These are phyloP conservation scores for Microascus cirrosus DNA, from an alignment of 2,329 filamentous ascomycete genomes.

Conservation along the genomic window DNA sequence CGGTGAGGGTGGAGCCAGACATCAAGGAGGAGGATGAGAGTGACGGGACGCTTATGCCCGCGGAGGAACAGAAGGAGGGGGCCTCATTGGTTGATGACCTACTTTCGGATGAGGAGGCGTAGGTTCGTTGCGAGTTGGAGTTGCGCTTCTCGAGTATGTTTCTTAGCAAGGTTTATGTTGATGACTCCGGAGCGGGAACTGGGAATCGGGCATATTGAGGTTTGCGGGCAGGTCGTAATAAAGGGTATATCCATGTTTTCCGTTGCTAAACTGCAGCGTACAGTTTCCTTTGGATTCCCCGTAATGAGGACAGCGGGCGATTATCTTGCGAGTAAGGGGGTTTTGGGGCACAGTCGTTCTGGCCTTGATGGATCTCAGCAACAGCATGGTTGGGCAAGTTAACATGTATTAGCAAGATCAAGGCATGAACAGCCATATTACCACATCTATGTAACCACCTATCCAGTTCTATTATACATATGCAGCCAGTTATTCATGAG, in stretches of 20 bases:
- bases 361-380: no score
- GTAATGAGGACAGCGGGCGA: no score
- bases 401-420: no score
- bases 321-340: no score
- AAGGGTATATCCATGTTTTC: neutral
- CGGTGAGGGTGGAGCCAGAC: conserved; percentile 12
- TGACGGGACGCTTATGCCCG: conserved; percentile 16
- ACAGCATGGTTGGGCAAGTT: no score
- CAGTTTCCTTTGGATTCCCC: neutral
- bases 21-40: conserved; percentile 31
- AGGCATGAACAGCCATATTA: no score
- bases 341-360: no score
- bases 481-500: no score
- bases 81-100: conserved; percentile 27
- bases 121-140: conserved; percentile 12
- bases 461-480: no score
- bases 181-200: conserved; percentile 7
- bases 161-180: neutral
- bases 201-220: conserved; percentile 5
- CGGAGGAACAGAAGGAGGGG: conserved; percentile 13
- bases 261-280: conserved; percentile 3
- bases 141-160: neutral
- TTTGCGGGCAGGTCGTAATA: conserved; percentile 1
- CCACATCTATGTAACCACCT: no score
- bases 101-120: conserved; percentile 26